Evolutionary conservation across 192 early-diverging fungal species (phyloP).

Genomic region (Backusella morwellensis): DNA sequence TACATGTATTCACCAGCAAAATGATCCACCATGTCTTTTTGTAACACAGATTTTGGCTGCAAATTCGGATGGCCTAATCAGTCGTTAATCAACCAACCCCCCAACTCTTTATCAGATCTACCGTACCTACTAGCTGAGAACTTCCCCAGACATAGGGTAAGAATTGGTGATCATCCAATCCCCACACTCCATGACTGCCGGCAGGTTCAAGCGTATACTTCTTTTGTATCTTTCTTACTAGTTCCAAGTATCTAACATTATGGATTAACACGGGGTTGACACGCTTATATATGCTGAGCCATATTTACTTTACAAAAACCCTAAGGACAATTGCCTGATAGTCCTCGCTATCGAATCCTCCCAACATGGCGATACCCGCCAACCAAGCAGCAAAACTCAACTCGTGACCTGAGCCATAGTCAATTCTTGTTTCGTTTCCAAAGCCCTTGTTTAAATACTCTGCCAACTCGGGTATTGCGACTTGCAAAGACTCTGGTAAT

Average conservation of each 20-base stretch:
- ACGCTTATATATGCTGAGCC: no score
- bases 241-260: slow-evolving; percentile 62
- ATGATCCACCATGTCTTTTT: slow-evolving; percentile 54
- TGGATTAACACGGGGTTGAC: no score
- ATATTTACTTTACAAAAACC: slow-evolving; percentile 62
- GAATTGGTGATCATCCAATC: slow-evolving; percentile 97
- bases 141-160: slow-evolving; percentile 94
- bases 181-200: slow-evolving; percentile 97
- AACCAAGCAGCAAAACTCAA: slow-evolving; percentile 86
- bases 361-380: slow-evolving; percentile 72
- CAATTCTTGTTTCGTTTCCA: slow-evolving; percentile 89
- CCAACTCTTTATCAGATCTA: no score
- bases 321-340: slow-evolving; percentile 67
- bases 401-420: slow-evolving; percentile 98
- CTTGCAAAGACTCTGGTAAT: slow-evolving; percentile 36
- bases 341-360: slow-evolving; percentile 59
- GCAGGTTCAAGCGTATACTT: slow-evolving; percentile 92
- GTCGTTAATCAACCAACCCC: background rate
- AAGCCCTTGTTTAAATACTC: slow-evolving; percentile 74
- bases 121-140: slow-evolving; percentile 73
- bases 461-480: slow-evolving; percentile 65
- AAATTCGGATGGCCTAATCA: slow-evolving; percentile 58
- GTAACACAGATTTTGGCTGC: slow-evolving; percentile 72
- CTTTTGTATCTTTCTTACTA: slow-evolving; percentile 78
- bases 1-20: slow-evolving; percentile 82